These are phyloP conservation scores for Trametes sp. DNA, from an alignment of 1,284 basidiomycete genomes.

Conservation along the genomic window DNA sequence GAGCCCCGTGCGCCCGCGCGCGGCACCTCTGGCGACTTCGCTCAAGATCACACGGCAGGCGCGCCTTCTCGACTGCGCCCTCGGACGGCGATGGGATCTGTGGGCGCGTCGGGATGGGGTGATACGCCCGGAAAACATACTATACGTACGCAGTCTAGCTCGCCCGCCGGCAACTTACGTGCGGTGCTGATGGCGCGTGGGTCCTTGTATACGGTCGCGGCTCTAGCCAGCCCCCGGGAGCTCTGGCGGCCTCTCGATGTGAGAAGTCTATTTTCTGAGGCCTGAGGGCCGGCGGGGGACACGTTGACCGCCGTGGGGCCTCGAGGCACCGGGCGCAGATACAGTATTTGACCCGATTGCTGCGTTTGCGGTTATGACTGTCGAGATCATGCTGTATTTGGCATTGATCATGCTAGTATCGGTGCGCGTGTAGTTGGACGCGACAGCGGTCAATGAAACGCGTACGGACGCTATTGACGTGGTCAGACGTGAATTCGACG, in stretches of 20 bases:
- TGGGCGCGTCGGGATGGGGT: slow-evolving; percentile 1
- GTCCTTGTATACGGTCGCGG: not conserved
- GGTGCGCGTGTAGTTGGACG: not conserved
- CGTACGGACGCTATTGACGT: not conserved
- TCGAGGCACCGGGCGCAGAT: not conserved
- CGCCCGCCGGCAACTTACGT: not conserved
- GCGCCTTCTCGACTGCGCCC: not conserved
- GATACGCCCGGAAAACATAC: not conserved
- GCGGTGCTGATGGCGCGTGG: not conserved
- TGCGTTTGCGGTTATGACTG: not conserved
- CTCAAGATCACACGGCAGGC: no score
- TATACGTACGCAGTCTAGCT: not conserved
- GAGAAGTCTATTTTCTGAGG: not conserved
- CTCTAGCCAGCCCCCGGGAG: not conserved
- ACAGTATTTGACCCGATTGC: not conserved
- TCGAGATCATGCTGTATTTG: not conserved
- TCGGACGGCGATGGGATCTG: slow-evolving; percentile 5
- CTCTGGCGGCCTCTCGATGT: no score
- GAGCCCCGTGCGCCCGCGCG: not conserved
- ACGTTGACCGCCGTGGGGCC: not conserved
- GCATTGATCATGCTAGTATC: not conserved
- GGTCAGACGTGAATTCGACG: not conserved
- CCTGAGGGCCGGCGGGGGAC: not conserved
- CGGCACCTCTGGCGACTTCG: no score
- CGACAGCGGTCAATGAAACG: not conserved